These are phyloP conservation scores for Rhizopus stolonifer DNA, from an alignment of 371 early-diverging fungal species.

Conservation along the genomic window DNA sequence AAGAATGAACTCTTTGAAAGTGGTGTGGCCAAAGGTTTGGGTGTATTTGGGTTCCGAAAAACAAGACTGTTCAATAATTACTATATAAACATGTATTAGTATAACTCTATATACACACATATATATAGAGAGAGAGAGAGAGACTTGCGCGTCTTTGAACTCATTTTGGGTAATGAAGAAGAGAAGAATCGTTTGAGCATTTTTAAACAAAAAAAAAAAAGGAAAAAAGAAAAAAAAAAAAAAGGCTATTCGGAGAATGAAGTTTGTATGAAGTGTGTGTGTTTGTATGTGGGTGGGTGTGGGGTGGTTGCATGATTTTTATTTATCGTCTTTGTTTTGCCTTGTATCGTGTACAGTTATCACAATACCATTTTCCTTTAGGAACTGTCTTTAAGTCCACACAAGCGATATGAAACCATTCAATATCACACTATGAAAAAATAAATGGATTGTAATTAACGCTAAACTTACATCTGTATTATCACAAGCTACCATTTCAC, in stretches of 20 bases:
- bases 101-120: too few species aligned
- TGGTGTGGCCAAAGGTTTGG: constrained; percentile 1
- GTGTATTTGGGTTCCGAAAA: constrained; percentile 16
- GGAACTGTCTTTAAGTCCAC: constrained; percentile 83
- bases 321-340: constrained; percentile 20
- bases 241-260: not conserved
- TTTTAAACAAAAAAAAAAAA: too few species aligned
- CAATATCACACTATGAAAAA: constrained; percentile 70
- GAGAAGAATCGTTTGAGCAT: too few species aligned
- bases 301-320: too few species aligned
- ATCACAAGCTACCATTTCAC: constrained; percentile 98
- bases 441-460: not conserved
- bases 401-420: constrained; percentile 97
- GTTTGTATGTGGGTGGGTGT: too few species aligned
- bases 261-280: too few species aligned
- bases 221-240: not conserved
- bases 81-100: too few species aligned
- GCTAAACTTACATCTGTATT: constrained; percentile 73
- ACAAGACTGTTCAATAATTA: constrained; percentile 38
- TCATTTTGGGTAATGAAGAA: too few species aligned
- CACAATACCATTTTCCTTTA: constrained; percentile 93
- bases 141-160: too few species aligned
- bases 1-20: constrained; percentile 36
- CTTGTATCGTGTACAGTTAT: constrained; percentile 54
- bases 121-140: too few species aligned